Percentiles rank a stretch among this genome's conserved stretches.
phyloP scores from a whole-genome alignment of 228 moss, liverwort and hornwort species.

The Sphagnum fallax region DNA sequence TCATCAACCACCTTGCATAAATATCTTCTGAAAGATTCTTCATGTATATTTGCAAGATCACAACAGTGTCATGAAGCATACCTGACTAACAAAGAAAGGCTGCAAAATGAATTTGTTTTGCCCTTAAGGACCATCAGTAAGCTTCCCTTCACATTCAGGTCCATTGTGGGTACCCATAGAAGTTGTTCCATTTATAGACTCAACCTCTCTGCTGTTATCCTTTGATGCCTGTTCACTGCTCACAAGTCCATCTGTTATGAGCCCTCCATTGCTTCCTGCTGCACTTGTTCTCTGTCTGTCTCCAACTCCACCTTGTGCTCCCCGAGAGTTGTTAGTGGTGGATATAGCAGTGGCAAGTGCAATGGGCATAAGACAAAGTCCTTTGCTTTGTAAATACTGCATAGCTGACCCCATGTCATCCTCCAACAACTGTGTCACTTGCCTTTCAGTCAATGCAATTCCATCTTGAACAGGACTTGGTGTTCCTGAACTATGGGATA shows the following conservation, averaged over 20 bases:
- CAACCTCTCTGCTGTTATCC: constrained; percentile 28
- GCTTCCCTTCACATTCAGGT: constrained; percentile 36
- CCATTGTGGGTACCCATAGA: constrained; percentile 11
- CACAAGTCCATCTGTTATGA: constrained; percentile 8
- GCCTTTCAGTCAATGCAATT: constrained; percentile 79
- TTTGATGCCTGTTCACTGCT: constrained; percentile 22
- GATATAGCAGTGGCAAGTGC: constrained; percentile 95
- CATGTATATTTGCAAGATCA: neutral
- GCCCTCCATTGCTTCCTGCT: constrained; percentile 1
- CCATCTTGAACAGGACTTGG: constrained; percentile 69
- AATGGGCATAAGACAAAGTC: constrained; percentile 94
- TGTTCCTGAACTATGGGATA: constrained; percentile 53
- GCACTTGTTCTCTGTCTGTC: constrained; percentile 31
- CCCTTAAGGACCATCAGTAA: constrained; percentile 43
- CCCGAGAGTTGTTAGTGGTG: constrained; percentile 49
- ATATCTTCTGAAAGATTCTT: no score
- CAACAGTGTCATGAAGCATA: neutral
- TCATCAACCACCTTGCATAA: no score
- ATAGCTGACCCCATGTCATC: constrained; percentile 98
- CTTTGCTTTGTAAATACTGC: constrained; percentile 98
- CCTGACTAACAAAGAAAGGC: neutral
- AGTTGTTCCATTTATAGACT: constrained; percentile 18
- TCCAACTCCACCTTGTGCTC: constrained; percentile 32
- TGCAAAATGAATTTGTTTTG: constrained; percentile 27
- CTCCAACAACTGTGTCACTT: constrained; percentile 96